Evolutionary conservation across 2,329 filamentous ascomycete species (phyloP), one percentile per base, ranked within the genome.

Genomic region (Pestalotiopsis sp.): DNA sequence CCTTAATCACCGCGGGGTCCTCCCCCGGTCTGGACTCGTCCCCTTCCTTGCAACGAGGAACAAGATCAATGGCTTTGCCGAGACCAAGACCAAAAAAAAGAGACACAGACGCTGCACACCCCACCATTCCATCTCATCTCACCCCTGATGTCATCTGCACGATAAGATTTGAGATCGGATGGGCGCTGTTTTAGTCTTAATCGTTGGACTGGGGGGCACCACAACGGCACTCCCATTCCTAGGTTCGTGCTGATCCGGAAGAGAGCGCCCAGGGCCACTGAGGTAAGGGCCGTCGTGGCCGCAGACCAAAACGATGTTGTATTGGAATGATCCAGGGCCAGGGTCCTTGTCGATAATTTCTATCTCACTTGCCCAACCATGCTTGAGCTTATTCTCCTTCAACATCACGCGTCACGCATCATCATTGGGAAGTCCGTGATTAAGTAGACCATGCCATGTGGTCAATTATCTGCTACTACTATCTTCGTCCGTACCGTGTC

Each of bases 131-230:
- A 52, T 52, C 58, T 20, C n/a, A 26, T 20, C 58, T 35, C 26
- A 26, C 26, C 58, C 58, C n/a, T 63, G 38, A 52, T 63, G 60
- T 63, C 60, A 63, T 52, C 35, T 63, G 60, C 60, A 63, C 60
- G 60, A 20, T 35, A 40, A 63, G 60, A 63, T 63, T 39, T 63
- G 60, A 63, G 60, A 63, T 63, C 60, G 38, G 60, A 24, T 26
- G 44, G 44, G 44, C 44, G 44, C 44, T 52, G 22, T 58, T 58
- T 58, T 58, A 58, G 56, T 35, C 30, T 35, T 35, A 35, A 35
- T 35, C 30, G 56, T 22, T 58, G 10, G 56, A 26, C 26, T 13
- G 56, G 56, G 26, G 44, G 44, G 14, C 20, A 20, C 56, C 56
- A 22, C 56, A 52, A 52, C 44, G 44, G 20, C 56, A 22, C n/a